Percentiles rank a stretch among this genome's conserved stretches.
These are phyloP conservation scores for Daldinia grandis DNA, from an alignment of 495 filamentous ascomycete species.

Conservation along the genomic window DNA sequence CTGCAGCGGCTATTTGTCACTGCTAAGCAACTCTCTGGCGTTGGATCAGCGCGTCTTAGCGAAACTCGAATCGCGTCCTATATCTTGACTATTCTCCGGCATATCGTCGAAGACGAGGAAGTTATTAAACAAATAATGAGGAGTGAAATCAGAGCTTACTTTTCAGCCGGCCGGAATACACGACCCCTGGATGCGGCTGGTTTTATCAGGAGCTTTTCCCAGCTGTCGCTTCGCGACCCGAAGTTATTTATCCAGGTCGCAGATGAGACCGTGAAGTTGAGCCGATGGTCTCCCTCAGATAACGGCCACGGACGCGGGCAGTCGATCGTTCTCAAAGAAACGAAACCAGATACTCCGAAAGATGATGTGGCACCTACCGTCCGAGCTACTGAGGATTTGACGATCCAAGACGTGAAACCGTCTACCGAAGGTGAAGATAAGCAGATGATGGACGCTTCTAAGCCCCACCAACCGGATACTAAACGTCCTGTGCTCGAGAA, in stretches of 20 bases:
- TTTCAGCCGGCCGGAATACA: constrained; percentile 69
- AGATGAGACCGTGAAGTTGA: constrained; percentile 83
- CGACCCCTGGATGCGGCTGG: constrained; percentile 72
- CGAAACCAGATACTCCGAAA: constrained; percentile 46
- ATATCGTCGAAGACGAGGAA: constrained; percentile 93
- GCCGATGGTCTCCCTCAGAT: constrained; percentile 57
- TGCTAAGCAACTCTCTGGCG: constrained; percentile 86
- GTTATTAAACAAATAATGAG: constrained; percentile 92
- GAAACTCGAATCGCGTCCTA: constrained; percentile 62
- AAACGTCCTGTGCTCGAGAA: constrained; percentile 90
- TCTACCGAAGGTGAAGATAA: constrained; percentile 61
- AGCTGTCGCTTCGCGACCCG: constrained; percentile 83
- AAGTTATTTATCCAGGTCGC: constrained; percentile 91
- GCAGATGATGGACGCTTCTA: constrained; percentile 67
- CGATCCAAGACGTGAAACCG: constrained; percentile 62
- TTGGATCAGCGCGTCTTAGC: constrained; percentile 76
- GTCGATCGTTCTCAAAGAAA: constrained; percentile 47
- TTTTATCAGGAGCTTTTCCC: constrained; percentile 80
- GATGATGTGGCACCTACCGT: constrained; percentile 54
- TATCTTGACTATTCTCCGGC: constrained; percentile 87
- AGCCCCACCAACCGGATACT: constrained; percentile 64
- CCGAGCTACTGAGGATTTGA: constrained; percentile 64
- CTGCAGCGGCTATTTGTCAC: constrained; percentile 91
- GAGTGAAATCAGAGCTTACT: constrained; percentile 79
- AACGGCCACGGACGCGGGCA: constrained; percentile 60